These are phyloP conservation scores for Eucommia ulmoides DNA, from an alignment of 257 asterid genomes.

Conservation along the genomic window DNA sequence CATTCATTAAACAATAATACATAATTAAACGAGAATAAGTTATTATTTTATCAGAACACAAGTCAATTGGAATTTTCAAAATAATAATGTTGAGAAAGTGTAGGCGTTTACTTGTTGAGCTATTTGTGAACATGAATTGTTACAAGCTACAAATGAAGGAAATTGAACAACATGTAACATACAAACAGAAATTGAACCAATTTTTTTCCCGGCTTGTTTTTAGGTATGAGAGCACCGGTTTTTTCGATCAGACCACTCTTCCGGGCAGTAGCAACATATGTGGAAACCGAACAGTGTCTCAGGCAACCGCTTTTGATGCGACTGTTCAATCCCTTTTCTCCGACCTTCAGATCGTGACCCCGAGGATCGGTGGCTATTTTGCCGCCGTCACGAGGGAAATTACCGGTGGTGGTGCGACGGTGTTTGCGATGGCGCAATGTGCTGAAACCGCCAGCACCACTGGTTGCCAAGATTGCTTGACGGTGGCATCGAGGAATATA, in stretches of 20 bases:
- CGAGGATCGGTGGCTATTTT: conserved; percentile 40
- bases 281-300: conserved; percentile 42
- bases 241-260: conserved; percentile 51
- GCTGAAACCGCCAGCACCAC: conserved; percentile 38
- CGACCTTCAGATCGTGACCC: conserved; percentile 57
- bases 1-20: no score
- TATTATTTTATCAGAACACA: no score
- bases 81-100: no score
- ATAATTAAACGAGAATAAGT: no score
- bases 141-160: no score
- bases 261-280: conserved; percentile 64
- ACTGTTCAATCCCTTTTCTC: conserved; percentile 23
- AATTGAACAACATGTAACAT: no score
- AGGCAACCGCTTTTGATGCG: conserved; percentile 30
- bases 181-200: no score
- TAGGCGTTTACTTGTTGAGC: no score
- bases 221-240: conserved; percentile 75
- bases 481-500: conserved; percentile 51
- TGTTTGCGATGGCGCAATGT: conserved; percentile 67
- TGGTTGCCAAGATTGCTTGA: conserved; percentile 66
- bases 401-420: conserved; percentile 11
- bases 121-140: no score
- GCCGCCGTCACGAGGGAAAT: conserved; percentile 39
- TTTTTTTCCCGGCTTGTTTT: not conserved
- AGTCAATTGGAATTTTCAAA: no score